Evolutionary conservation across 306 rosid species (phyloP).

Genomic region (Cicer pinnatifidum): DNA sequence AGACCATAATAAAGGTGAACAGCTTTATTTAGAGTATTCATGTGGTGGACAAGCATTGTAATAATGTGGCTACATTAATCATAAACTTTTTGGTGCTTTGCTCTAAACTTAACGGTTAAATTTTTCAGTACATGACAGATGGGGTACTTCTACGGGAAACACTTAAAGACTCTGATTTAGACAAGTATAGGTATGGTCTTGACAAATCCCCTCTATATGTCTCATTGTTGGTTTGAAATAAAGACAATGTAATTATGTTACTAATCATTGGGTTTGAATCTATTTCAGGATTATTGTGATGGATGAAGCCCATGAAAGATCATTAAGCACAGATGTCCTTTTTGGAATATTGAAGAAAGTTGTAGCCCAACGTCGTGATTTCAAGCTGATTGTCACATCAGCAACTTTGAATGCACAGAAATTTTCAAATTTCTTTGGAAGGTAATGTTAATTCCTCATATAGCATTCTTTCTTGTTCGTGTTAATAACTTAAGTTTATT

Average conservation of each 20-base stretch:
- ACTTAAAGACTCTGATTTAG: constrained; percentile 92
- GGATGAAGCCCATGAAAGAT: constrained; percentile 99
- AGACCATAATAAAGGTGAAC: constrained; percentile 81
- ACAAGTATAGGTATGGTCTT: constrained; percentile 83
- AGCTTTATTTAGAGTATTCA: constrained; percentile 7
- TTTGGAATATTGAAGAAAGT: constrained; percentile 95
- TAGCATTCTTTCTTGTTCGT: constrained; percentile 1
- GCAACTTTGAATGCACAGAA: constrained; percentile 94
- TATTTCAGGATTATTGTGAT: constrained; percentile 86
- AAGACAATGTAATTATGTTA: constrained; percentile 8
- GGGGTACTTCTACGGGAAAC: constrained; percentile 98
- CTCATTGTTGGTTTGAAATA: constrained; percentile 33
- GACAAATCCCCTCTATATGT: neutral
- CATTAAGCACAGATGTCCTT: constrained; percentile 90
- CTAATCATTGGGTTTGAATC: constrained; percentile 36
- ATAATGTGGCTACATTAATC: constrained; percentile 1
- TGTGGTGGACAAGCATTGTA: constrained; percentile 24
- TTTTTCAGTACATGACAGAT: constrained; percentile 95
- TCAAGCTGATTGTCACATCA: constrained; percentile 94
- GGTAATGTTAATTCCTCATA: constrained; percentile 56
- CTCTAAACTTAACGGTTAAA: constrained; percentile 46
- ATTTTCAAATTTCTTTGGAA: constrained; percentile 93
- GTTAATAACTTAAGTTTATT: constrained; percentile 29
- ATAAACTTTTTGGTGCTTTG: constrained; percentile 15
- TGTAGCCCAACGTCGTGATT: constrained; percentile 95